These are phyloP conservation scores for Ampelocalamus luodianensis DNA, from an alignment of 176 grass and related monocot species.

Conservation along the genomic window DNA sequence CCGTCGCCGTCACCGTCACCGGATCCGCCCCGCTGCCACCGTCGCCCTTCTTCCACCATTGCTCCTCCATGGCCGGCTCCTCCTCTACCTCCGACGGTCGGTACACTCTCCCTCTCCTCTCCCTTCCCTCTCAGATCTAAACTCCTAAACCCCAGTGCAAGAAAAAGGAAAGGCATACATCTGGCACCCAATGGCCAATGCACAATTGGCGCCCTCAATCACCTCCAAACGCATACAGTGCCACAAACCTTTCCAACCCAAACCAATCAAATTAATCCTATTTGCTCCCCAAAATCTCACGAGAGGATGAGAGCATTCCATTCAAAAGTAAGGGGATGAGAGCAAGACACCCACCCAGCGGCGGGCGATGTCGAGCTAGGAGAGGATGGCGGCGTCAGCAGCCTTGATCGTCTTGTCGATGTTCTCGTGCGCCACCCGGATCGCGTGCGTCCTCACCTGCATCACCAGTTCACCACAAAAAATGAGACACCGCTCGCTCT, in stretches of 20 bases:
- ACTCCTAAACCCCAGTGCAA: too few species aligned
- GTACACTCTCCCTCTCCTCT: too few species aligned
- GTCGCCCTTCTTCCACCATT: too few species aligned
- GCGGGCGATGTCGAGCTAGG: constrained; percentile 56
- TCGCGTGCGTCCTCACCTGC: constrained; percentile 70
- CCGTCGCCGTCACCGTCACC: too few species aligned
- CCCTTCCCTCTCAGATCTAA: too few species aligned
- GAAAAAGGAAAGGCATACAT: too few species aligned
- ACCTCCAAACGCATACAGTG: neutral
- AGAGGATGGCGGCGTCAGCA: constrained; percentile 62
- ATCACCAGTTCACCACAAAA: neutral
- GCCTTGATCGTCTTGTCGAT: constrained; percentile 69
- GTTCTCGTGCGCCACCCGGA: constrained; percentile 69
- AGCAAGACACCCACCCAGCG: constrained; percentile 48
- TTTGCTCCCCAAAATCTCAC: neutral
- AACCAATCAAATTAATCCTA: neutral
- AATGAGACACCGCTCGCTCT: neutral
- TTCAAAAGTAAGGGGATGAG: neutral
- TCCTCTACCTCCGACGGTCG: too few species aligned
- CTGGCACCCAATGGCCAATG: too few species aligned
- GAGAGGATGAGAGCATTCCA: neutral
- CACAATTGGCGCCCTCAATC: neutral
- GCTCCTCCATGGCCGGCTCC: too few species aligned
- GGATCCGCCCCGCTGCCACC: too few species aligned
- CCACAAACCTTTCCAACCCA: neutral